Base-by-base conservation (phyloP, 352 stramenopile genomes). In the Phytophthora ramorum region DNA sequence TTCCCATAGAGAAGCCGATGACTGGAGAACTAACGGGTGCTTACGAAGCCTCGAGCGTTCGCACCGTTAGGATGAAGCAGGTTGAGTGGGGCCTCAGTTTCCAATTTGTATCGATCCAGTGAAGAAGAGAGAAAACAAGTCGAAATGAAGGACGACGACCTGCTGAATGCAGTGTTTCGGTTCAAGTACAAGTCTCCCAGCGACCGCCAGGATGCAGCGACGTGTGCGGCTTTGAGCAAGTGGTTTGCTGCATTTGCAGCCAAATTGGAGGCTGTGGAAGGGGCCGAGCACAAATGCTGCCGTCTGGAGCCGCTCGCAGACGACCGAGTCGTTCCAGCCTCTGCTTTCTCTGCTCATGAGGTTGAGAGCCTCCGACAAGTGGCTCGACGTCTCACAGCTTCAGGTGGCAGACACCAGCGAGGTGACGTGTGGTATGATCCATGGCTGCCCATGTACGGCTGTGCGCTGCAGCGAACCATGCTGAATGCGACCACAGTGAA, bases 371-470 rank as follows among this genome's bases (percentile, higher is more conserved):
- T 84, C 6, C 37, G 64, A 32, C 41, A 67, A 32, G 60, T 66
- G 20, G 45, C 16, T 51, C 49, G 19, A 37, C 41, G 52, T 32
- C 62, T 76, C 2, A 24, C 41, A 34, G 9, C 49, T 24, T 3
- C 35, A 10, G 17, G 19, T 34, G 53, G n/a, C 10, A 47, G n/a
- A 26, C 17, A 44, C 22, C 47, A 58, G 2, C 45, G 68, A 10
- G 76, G 71, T 7, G 62, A 81, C 10, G 48, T 76, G 24, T 71
- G 71, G 62, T 62, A 74, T 12, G 48, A 73, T 9, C 57, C 61
- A 16, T 91, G 82, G 82, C 62, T 87, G 24, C 78, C 79, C 1
- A 28, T 63, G 56, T 91, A 88, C 55, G 78, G 72, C 10, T 87
- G 72, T 37, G 69, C 50, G 5, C 16, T 89, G 10, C 76, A 87